Percentiles rank a stretch among this genome's conserved stretches.
Conservation (phyloP, 2,329 filamentous ascomycete species). For the Penicillium sumatraense region DNA sequence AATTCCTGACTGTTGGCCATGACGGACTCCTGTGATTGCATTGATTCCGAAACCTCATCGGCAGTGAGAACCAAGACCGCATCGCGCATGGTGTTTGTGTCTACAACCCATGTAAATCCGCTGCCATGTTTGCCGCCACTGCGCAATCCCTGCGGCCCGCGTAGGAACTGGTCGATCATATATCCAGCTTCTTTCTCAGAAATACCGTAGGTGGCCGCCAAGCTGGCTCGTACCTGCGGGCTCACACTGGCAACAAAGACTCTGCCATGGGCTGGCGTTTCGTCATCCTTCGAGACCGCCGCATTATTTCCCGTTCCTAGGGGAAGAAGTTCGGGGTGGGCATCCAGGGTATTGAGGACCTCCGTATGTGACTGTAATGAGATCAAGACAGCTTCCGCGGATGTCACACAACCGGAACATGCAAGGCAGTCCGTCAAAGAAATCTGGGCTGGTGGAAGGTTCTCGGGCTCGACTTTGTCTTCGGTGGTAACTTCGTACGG, state of each 20-base stretch:
- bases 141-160: slow-evolving; percentile 70
- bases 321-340: slow-evolving; percentile 51
- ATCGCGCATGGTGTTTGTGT: slow-evolving; percentile 83
- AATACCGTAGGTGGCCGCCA: slow-evolving; percentile 81
- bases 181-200: slow-evolving; percentile 74
- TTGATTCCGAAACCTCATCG: slow-evolving; percentile 66
- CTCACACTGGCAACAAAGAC: slow-evolving; percentile 92
- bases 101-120: slow-evolving; percentile 85
- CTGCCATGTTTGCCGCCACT: slow-evolving; percentile 73
- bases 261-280: slow-evolving; percentile 57
- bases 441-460: slow-evolving; percentile 80
- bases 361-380: slow-evolving; percentile 92
- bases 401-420: slow-evolving; percentile 96
- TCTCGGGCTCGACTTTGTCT: slow-evolving; percentile 67
- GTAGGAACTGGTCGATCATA: slow-evolving; percentile 82
- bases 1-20: slow-evolving; percentile 20
- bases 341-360: slow-evolving; percentile 80
- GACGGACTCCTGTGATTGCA: slow-evolving; percentile 18
- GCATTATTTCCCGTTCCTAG: slow-evolving; percentile 27
- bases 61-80: slow-evolving; percentile 80
- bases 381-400: slow-evolving; percentile 94
- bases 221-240: slow-evolving; percentile 84
- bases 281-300: slow-evolving; percentile 51
- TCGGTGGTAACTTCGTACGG: slow-evolving; percentile 90
- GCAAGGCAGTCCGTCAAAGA: slow-evolving; percentile 96